These are phyloP conservation scores for Venustampulla echinocandica DNA, from an alignment of 495 filamentous ascomycete genomes.

Conservation along the genomic window DNA sequence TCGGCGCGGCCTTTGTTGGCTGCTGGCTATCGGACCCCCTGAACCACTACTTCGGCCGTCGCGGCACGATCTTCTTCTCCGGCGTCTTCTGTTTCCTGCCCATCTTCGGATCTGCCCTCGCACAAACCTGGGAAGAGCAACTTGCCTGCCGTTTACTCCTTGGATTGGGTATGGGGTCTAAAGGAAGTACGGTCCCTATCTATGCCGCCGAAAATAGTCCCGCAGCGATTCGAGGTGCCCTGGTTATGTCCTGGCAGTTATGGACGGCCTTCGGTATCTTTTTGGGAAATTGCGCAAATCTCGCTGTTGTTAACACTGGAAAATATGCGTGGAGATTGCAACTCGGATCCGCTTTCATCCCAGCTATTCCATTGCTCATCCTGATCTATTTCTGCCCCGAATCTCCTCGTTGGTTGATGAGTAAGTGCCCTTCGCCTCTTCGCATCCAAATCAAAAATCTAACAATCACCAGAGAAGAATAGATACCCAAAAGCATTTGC, in stretches of 20 bases:
- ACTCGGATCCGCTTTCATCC: constrained; percentile 70
- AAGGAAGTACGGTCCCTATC: constrained; percentile 46
- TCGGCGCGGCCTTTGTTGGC: constrained; percentile 34
- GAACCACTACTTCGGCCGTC: constrained; percentile 57
- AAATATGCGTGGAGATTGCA: constrained; percentile 66
- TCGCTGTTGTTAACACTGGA: constrained; percentile 49
- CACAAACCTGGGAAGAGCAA: constrained; percentile 54
- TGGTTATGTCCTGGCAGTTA: constrained; percentile 82
- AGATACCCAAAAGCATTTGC: constrained; percentile 52
- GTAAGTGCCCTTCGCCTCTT: constrained; percentile 43
- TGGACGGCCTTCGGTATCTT: constrained; percentile 59
- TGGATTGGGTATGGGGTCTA: constrained; percentile 64
- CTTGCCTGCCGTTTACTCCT: constrained; percentile 56
- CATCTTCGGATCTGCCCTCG: constrained; percentile 55
- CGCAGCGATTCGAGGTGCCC: constrained; percentile 62
- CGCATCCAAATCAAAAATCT: constrained; percentile 50
- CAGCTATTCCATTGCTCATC: constrained; percentile 54
- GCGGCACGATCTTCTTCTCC: constrained; percentile 52
- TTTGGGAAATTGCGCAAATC: constrained; percentile 62
- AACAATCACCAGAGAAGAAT: constrained; percentile 48
- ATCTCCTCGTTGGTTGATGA: constrained; percentile 36
- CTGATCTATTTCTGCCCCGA: constrained; percentile 70
- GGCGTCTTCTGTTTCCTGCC: constrained; percentile 29
- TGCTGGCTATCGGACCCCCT: constrained; percentile 69
- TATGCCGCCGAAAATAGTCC: constrained; percentile 74